Conservation (phyloP, 2,329 filamentous ascomycete species). For the Clarireedia hainanense region DNA sequence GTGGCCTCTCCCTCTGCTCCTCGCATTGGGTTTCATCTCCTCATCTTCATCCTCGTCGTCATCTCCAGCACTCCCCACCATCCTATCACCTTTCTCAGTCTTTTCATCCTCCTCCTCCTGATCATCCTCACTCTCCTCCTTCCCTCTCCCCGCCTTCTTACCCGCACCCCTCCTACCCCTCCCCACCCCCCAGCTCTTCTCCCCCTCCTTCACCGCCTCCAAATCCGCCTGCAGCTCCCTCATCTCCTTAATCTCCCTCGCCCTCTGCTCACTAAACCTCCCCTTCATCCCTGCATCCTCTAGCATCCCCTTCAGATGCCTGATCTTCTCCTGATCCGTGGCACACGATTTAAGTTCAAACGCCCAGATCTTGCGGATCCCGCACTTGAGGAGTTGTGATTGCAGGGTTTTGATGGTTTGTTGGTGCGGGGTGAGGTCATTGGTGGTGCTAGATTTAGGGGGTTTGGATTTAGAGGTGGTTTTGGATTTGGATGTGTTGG, state of each 20-base stretch:
- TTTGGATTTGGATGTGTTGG: slow-evolving; percentile 25
- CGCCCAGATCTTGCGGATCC: slow-evolving; percentile 85
- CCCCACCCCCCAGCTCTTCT: slow-evolving; percentile 63
- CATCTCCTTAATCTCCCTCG: slow-evolving; percentile 77
- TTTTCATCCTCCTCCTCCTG: slow-evolving; percentile 25
- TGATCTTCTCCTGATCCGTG: slow-evolving; percentile 73
- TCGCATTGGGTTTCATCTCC: background rate
- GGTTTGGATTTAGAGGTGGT: slow-evolving; percentile 20
- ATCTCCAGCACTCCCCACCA: slow-evolving; percentile 8
- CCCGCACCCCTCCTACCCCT: slow-evolving; percentile 29
- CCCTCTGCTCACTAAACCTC: slow-evolving; percentile 77
- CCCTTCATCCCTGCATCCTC: slow-evolving; percentile 80
- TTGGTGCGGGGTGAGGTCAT: slow-evolving; percentile 50
- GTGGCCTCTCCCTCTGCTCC: slow-evolving; percentile 11
- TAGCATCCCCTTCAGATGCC: slow-evolving; percentile 71
- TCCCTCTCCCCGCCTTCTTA: slow-evolving; percentile 3
- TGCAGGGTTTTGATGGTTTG: slow-evolving; percentile 84
- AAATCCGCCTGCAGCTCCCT: slow-evolving; percentile 79
- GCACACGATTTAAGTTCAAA: slow-evolving; percentile 71
- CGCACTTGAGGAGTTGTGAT: slow-evolving; percentile 79
- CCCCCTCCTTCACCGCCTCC: slow-evolving; percentile 76
- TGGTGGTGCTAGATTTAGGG: slow-evolving; percentile 34
- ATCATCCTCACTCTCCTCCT: slow-evolving; percentile 14
- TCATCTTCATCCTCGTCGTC: slow-evolving; percentile 26
- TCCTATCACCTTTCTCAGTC: background rate